Evolutionary conservation across 768 basidiomycete genomes (phyloP), one percentile per base, ranked within the genome.

Genomic region (Termitomyces titanicus): DNA sequence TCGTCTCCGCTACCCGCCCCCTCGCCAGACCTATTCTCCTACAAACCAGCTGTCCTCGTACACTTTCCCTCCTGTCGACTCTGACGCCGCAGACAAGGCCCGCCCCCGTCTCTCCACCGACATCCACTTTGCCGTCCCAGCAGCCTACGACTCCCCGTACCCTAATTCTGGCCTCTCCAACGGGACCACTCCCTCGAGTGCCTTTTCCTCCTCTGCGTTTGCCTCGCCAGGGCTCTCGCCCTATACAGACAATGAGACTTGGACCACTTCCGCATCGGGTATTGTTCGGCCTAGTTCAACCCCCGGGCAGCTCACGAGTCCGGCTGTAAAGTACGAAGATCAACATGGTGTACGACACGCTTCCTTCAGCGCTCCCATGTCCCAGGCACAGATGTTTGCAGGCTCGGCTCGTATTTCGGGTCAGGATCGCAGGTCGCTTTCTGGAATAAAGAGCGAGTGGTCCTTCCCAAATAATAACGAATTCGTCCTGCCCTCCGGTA

Each of bases 251-350:
- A 69, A 72, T 55, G 82, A 83, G 59, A 75, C 72, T 59, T 88
- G 86, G 82, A 78, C 77, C 59, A 62, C 61, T 52, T 76, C 83
- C 31, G 68, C 85, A 52, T 74, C 83, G 40, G 74, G 73, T 61
- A 86, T 89, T 68, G 72, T 81, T 61, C 86, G 87, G 54, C 83
- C 87, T n/a, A 81, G 67, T 71, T 86, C 85, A 13, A 85, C 85
- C 5, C 80, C 85, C 58, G 79, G 79, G 53, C 83, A 85, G 62
- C 70, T 79, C 50, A 77, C 79, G 63, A 78, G 70, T 58, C 73
- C 78, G 58, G 72, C 74, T 56, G 73, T 81, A 62, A 88, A 87
- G 66, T 88, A 89, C 75, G 86, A 88, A 73, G 87, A 88, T 56
- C 58, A 57, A 13, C 47, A 60, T 67, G 71, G 70, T 65, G 68